These are phyloP conservation scores for Blastobotrys terrestris DNA, from an alignment of 805 yeast species.

Conservation along the genomic window DNA sequence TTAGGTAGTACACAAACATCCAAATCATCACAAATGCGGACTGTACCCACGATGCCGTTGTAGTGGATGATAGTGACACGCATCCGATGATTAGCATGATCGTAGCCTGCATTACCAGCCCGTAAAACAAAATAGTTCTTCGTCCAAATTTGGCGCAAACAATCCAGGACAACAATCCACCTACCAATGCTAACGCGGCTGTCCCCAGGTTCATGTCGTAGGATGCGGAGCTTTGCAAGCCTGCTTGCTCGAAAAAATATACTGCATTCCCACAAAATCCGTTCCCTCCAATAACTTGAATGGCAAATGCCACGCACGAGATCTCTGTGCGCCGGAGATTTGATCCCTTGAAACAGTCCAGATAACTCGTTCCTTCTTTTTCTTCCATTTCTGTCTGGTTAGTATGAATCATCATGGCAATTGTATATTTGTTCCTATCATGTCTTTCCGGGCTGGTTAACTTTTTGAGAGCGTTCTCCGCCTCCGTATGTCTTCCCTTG, in stretches of 20 bases:
- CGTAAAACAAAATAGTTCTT: conserved; percentile 13
- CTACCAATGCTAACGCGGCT: conserved; percentile 40
- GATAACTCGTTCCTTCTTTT: conserved; percentile 17
- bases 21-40: conserved; percentile 43
- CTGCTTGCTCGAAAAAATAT: conserved; percentile 42
- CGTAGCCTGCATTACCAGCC: conserved; percentile 5
- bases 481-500: conserved; percentile 37
- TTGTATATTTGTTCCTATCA: conserved; percentile 8
- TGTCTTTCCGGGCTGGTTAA: conserved; percentile 28
- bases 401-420: conserved; percentile 34
- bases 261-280: conserved; percentile 29
- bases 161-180: conserved; percentile 27
- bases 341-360: conserved; percentile 43
- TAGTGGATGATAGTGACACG: conserved; percentile 8
- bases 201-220: conserved; percentile 43
- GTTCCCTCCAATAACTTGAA: conserved; percentile 40
- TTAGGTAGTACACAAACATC: conserved; percentile 39
- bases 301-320: conserved; percentile 38
- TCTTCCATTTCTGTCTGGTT: conserved; percentile 28
- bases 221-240: conserved; percentile 24
- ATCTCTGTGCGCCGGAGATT: conserved; percentile 47
- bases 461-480: conserved; percentile 36
- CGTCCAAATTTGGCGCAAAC: conserved; percentile 7
- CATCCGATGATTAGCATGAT: conserved; percentile 15
- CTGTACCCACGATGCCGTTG: conserved; percentile 18